Percentiles rank a stretch among this genome's conserved stretches.
These are phyloP conservation scores for Aristolochia fimbriata DNA, from an alignment of 164 flowering plant genomes.

Conservation along the genomic window DNA sequence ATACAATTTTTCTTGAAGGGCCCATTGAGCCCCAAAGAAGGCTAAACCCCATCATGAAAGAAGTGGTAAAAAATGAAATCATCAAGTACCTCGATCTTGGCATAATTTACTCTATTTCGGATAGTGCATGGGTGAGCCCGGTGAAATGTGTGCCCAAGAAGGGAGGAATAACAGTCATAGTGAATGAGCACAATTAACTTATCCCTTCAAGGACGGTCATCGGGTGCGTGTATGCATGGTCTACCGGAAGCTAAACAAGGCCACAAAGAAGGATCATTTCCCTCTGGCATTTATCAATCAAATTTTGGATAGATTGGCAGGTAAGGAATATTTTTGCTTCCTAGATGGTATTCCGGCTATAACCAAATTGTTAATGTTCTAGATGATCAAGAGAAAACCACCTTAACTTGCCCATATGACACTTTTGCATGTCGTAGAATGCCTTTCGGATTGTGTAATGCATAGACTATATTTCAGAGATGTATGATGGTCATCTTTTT, in stretches of 20 bases:
- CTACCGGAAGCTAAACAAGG: background rate
- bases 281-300: background rate
- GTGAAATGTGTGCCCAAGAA: background rate
- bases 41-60: background rate
- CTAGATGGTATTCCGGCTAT: background rate
- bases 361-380: background rate
- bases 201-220: background rate
- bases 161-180: background rate
- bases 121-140: background rate
- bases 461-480: background rate
- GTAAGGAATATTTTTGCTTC: background rate
- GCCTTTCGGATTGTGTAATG: background rate
- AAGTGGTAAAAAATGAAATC: conserved; percentile 1
- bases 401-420: background rate
- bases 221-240: background rate
- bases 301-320: background rate
- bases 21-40: background rate
- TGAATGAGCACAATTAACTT: background rate
- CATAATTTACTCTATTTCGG: background rate
- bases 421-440: too few relatives aligned
- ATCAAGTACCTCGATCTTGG: background rate
- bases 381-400: background rate
- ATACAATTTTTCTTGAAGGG: background rate
- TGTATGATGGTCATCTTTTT: background rate
- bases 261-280: background rate